These are phyloP conservation scores for Dentipellis sp. DNA, from an alignment of 768 basidiomycete species.

Conservation along the genomic window DNA sequence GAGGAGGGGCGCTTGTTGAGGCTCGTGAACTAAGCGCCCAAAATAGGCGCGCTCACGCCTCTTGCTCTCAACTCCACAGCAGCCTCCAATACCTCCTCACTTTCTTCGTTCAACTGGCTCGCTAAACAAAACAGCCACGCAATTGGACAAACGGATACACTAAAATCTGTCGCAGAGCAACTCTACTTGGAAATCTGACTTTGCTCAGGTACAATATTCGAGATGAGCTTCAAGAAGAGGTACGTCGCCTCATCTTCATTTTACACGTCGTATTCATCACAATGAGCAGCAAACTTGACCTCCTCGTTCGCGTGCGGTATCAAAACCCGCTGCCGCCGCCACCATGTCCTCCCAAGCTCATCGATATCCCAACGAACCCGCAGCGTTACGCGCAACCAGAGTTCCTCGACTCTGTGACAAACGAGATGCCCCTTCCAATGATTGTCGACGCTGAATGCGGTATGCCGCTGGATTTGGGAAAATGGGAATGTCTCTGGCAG, in stretches of 20 bases:
- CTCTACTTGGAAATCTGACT: too few relatives aligned
- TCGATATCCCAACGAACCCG: conserved; percentile 87
- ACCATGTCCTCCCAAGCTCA: conserved; percentile 92
- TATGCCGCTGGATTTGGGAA: conserved; percentile 87
- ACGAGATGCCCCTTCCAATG: conserved; percentile 84
- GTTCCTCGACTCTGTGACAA: conserved; percentile 72
- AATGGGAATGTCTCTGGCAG: conserved; percentile 78
- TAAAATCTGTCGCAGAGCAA: too few relatives aligned
- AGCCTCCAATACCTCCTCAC: too few relatives aligned
- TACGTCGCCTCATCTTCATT: conserved; percentile 12
- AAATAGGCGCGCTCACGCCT: too few relatives aligned
- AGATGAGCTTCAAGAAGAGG: conserved; percentile 51
- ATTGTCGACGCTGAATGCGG: conserved; percentile 95
- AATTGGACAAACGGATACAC: too few relatives aligned
- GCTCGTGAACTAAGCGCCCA: too few relatives aligned
- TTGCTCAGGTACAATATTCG: too few relatives aligned
- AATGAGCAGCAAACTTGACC: conserved; percentile 62
- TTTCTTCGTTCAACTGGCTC: too few relatives aligned
- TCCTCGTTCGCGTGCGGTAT: conserved; percentile 89
- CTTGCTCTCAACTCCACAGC: too few relatives aligned
- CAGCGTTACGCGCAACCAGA: conserved; percentile 81
- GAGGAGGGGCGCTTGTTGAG: too few relatives aligned
- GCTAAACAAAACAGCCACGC: too few relatives aligned
- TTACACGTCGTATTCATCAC: conserved; percentile 8
- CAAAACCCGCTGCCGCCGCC: conserved; percentile 91